Evolutionary conservation across 2,329 filamentous ascomycete species (phyloP).

Genomic region (Leptographium flavum): DNA sequence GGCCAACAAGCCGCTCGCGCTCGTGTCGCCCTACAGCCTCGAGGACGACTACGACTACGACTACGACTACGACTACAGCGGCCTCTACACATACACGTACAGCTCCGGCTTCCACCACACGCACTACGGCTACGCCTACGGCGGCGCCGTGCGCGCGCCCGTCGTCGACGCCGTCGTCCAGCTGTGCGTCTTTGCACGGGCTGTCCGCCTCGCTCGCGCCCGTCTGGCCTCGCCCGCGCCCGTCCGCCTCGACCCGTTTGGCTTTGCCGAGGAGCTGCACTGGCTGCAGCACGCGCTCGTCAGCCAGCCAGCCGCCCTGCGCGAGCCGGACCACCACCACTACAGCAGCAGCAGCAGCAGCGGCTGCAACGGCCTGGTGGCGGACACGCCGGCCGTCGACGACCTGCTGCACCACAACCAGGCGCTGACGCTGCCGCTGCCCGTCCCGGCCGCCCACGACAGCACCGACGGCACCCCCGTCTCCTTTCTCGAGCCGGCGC

Average conservation of each 20-base stretch:
- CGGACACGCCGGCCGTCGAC: no score
- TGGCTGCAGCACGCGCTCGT: conserved; percentile 17
- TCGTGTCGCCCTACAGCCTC: neutral
- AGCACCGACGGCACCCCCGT: neutral
- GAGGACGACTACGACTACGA: neutral
- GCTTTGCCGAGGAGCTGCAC: conserved; percentile 19
- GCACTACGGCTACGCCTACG: neutral
- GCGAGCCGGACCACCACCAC: conserved; percentile 6
- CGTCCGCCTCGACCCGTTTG: conserved; percentile 15
- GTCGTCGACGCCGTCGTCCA: conserved; percentile 15
- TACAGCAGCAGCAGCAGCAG: no score
- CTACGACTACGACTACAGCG: neutral
- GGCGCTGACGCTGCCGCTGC: conserved; percentile 7
- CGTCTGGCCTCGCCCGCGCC: conserved; percentile 3
- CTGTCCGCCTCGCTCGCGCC: conserved; percentile 13
- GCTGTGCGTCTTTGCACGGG: conserved; percentile 15
- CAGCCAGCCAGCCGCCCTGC: conserved; percentile 15
- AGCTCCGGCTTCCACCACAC: conserved; percentile 2
- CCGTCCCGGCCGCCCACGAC: conserved; percentile 5
- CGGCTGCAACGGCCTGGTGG: no score
- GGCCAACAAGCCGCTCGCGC: no score
- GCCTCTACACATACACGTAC: neutral
- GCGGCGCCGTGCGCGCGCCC: conserved; percentile 8
- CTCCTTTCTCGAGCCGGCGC: conserved; percentile 14
- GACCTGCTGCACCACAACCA: conserved; percentile 15